Evolutionary conservation across 495 filamentous ascomycete genomes (phyloP).

Genomic region (Neurospora tetrasperma): DNA sequence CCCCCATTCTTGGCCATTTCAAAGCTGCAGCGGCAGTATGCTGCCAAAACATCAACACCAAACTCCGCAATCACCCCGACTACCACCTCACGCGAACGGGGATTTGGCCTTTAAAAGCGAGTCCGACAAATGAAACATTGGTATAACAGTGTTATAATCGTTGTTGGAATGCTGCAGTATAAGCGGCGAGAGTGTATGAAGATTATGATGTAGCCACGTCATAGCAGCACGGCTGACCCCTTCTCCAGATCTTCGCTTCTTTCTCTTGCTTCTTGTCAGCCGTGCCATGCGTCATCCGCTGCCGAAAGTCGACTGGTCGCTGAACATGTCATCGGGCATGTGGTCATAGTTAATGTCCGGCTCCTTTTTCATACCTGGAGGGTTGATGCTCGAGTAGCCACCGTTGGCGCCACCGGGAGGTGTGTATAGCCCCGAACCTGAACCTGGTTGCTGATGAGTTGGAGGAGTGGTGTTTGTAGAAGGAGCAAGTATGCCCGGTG

Average conservation of each 20-base stretch:
- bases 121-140: neutral
- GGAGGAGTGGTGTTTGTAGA: neutral
- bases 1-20: neutral
- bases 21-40: neutral
- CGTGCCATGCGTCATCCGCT: neutral
- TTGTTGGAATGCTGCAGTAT: neutral
- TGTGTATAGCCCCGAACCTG: neutral
- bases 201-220: neutral
- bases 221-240: neutral
- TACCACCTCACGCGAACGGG: neutral
- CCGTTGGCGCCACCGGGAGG: slow-evolving; percentile 4
- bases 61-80: neutral
- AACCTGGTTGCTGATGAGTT: neutral
- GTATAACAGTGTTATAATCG: neutral
- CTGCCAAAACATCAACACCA: neutral
- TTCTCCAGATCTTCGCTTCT: neutral
- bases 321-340: slow-evolving; percentile 24
- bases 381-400: slow-evolving; percentile 7
- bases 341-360: slow-evolving; percentile 20
- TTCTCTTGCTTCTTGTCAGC: neutral
- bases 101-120: neutral
- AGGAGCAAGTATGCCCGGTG: neutral
- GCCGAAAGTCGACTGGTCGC: slow-evolving; percentile 9
- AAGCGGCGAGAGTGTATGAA: neutral
- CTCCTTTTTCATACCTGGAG: slow-evolving; percentile 14